phyloP scores from a whole-genome alignment of 371 early-diverging fungal species.

The Actinomortierella wolfii region DNA sequence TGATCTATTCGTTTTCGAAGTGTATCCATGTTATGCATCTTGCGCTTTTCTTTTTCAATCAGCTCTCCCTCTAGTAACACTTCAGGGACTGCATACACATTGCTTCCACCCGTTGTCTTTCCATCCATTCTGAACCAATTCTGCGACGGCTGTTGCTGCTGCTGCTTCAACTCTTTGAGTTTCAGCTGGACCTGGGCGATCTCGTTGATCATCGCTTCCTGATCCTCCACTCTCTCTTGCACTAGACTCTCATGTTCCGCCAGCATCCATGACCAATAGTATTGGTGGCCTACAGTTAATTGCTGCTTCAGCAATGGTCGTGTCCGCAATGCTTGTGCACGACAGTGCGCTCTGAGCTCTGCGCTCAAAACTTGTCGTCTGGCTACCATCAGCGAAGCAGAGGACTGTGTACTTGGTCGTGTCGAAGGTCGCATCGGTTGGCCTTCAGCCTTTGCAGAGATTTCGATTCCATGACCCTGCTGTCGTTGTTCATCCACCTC shows the following conservation, averaged over 20 bases:
- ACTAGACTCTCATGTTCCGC: slow-evolving; percentile 23
- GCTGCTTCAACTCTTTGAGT: too few species aligned
- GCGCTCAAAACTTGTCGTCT: slow-evolving; percentile 10
- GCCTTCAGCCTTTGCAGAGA: neutral
- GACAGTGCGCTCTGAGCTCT: slow-evolving; percentile 18
- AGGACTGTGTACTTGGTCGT: neutral
- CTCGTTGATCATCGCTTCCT: slow-evolving; percentile 21
- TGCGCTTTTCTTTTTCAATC: too few species aligned
- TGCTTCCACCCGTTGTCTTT: too few species aligned
- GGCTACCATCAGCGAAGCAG: neutral
- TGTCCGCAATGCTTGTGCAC: slow-evolving; percentile 13
- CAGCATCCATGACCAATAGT: slow-evolving; percentile 36
- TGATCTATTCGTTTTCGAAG: too few species aligned
- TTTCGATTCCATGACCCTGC: neutral
- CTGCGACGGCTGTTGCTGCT: too few species aligned
- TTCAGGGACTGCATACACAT: too few species aligned
- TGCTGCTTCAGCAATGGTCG: slow-evolving; percentile 18
- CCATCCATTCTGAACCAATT: too few species aligned
- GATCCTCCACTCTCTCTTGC: slow-evolving; percentile 13
- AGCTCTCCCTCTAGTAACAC: too few species aligned
- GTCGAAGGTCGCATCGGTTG: neutral
- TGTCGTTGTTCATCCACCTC: neutral
- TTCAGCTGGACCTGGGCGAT: too few species aligned
- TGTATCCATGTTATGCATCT: too few species aligned
- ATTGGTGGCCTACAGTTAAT: slow-evolving; percentile 16